Evolutionary conservation across 164 flowering plant species (phyloP), one percentile per base, ranked within the genome.

Genomic region (Berberis thunbergii): DNA sequence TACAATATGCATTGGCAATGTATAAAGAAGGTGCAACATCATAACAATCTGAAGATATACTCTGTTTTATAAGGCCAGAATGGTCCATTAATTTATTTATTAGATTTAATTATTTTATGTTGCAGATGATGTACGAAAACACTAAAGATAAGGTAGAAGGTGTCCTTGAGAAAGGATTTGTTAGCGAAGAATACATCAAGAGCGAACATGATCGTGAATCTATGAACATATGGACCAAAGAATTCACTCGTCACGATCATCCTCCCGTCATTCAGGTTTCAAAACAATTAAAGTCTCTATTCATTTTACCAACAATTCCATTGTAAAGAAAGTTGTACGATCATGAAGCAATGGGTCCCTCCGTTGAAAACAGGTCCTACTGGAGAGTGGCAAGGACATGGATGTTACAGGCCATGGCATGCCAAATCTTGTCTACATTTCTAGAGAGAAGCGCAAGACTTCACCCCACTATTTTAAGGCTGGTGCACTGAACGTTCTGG

Each of bases 401-500:
- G 98, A 93, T 72, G 54, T 58, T 3, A 46, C 60, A 7, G 90
- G 81, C 26, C 53, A 72, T 13, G 3, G 4, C 7, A 66, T 88
- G 86, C 96, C 98, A 26, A 93, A 84, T 57, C 88, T 93, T 49
- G 67, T 86, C 6, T 89, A 93, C 57, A 64, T 89, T 4, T 83
- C 96, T 1, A 77, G 98, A 63, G 74, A 85, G 69, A 93, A 93
- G 61, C 80, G 81, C 57, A 79, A 4, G 50, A n/a, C 65, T 3
- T 69, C 73, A 12, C 82, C 75, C 6, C 91, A 88, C 73, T 72
- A 81, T 61, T 93, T 88, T 64, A 93, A 93, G 76, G 94, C 96
- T 7, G 97, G 98, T n/a, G 97, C 97, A 54, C 96, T 93, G 6
- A 93, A 93, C 54, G 73, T 70, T 46, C 64, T 93, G 79, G 98